Base-by-base conservation (phyloP, 805 yeast genomes). In the Vanderwaltozyma tropicalis region DNA sequence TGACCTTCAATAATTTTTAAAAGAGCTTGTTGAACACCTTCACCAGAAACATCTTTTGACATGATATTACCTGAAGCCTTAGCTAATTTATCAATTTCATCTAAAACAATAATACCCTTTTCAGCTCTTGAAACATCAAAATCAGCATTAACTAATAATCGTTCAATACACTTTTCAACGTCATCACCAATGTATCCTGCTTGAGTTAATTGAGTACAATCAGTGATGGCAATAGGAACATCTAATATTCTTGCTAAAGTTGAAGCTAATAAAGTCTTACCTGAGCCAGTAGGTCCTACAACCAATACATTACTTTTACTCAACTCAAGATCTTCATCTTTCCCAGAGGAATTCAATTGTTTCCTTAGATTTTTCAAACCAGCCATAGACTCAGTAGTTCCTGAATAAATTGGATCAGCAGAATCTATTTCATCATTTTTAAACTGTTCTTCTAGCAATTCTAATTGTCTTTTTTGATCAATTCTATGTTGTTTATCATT, bases 181-280 rank as follows among this genome's bases (percentile, higher is more conserved):
- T 76, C 80, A 41, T 75, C 80, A 18, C 81, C 81, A 31, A 76
- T 73, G 47, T 76, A 75, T 6, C 81, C 81, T 0, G 80, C 78
- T 47, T 75, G 80, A 0, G 81, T 75, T 41, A 75, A 48, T 31
- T 76, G 72, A 0, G 81, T 75, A 49, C 80, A 76, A 46, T 75
- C 80, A 5, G 75, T 73, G 12, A 75, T 74, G 0, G 76, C 69
- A 28, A 74, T 68, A 2, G 81, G 80, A 19, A 72, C 76, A 22
- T 73, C 68, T 30, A 75, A 49, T 1, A 66, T 58, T 28, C 62
- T 63, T 0, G 80, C 80, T 31, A 75, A 53, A 0, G 78, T 72
- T 31, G 68, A 64, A 1, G 80, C 79, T 26, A 75, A 59, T 13
- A 74, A 49, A 0, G 81, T 76, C 49, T 75, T 76, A 15, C 81